These are phyloP conservation scores for Pogostemon cablin DNA, from an alignment of 257 asterid species.

Conservation along the genomic window DNA sequence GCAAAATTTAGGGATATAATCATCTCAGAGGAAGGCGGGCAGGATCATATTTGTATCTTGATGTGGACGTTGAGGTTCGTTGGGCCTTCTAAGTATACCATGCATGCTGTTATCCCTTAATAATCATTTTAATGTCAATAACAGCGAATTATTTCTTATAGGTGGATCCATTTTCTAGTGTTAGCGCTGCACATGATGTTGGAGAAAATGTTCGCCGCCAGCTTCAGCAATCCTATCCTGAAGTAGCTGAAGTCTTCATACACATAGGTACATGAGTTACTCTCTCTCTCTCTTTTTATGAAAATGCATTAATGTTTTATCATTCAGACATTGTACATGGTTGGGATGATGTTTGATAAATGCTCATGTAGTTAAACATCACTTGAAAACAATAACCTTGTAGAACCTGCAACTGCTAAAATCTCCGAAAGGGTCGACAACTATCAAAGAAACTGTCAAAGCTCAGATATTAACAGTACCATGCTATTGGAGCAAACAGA, in stretches of 20 bases:
- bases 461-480: slow-evolving; percentile 25
- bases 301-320: neutral
- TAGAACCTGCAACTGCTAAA: slow-evolving; percentile 69
- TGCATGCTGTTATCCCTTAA: neutral
- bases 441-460: slow-evolving; percentile 37
- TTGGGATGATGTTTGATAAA: slow-evolving; percentile 14
- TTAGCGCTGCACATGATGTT: slow-evolving; percentile 89
- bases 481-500: slow-evolving; percentile 46
- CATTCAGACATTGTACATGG: neutral
- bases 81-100: slow-evolving; percentile 7
- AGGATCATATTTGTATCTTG: slow-evolving; percentile 89
- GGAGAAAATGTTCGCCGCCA: slow-evolving; percentile 77
- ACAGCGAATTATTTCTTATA: slow-evolving; percentile 35
- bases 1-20: slow-evolving; percentile 70
- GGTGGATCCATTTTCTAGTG: slow-evolving; percentile 97
- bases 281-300: neutral
- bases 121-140: slow-evolving; percentile 22
- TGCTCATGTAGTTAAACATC: neutral
- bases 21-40: slow-evolving; percentile 96
- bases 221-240: slow-evolving; percentile 76
- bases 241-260: slow-evolving; percentile 89
- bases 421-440: slow-evolving; percentile 33
- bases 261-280: slow-evolving; percentile 63
- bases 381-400: neutral
- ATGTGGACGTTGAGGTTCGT: slow-evolving; percentile 82